Percentiles rank a stretch among this genome's conserved stretches.
Conservation (phyloP, 2,329 filamentous ascomycete genomes). For the Aureobasidium sp. region DNA sequence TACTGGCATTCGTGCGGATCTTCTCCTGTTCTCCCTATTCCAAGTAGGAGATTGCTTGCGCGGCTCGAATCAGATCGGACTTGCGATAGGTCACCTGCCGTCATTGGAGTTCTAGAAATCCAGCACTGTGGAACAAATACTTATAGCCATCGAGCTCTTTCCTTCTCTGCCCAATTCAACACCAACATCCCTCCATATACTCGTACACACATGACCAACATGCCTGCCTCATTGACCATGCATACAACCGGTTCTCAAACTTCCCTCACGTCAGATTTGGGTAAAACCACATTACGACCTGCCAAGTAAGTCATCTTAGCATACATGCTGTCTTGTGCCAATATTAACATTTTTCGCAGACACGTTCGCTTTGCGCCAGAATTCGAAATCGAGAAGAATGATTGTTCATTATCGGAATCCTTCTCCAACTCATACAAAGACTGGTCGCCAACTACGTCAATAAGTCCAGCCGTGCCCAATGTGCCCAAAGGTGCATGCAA, state of each 20-base stretch:
- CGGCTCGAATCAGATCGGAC: constrained; percentile 1
- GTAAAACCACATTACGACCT: not conserved
- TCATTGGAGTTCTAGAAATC: constrained; percentile 10
- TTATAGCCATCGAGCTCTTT: not conserved
- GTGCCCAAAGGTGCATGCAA: not conserved
- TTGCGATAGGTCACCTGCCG: not conserved
- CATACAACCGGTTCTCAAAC: not conserved
- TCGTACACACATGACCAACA: not conserved
- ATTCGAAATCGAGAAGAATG: not conserved
- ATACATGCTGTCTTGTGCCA: not conserved
- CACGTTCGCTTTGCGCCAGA: not conserved
- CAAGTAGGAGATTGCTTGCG: not conserved
- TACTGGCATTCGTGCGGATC: not conserved
- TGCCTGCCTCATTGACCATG: not conserved
- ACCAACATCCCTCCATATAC: not conserved
- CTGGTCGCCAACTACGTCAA: not conserved
- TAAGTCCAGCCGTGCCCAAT: not conserved
- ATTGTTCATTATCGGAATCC: not conserved
- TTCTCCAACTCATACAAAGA: not conserved
- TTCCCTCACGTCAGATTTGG: not conserved
- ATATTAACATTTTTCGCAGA: not conserved
- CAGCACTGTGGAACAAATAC: not conserved
- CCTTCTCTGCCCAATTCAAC: not conserved
- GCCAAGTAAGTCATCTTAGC: not conserved
- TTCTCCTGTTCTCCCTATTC: constrained; percentile 8